These are phyloP conservation scores for Backusella circina DNA, from an alignment of 192 early-diverging fungal genomes.

Conservation along the genomic window DNA sequence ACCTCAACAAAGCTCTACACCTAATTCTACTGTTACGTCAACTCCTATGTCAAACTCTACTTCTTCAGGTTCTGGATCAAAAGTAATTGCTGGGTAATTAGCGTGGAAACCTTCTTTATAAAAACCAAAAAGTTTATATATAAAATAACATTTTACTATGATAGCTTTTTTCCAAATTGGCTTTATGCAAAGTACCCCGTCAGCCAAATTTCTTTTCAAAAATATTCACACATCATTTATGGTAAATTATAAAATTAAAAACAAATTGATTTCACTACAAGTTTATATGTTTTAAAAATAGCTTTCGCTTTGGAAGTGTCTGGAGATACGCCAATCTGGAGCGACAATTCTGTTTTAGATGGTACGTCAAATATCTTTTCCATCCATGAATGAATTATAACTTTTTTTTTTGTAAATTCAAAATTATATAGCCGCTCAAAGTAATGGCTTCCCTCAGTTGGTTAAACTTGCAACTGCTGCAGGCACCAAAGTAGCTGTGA, in stretches of 20 bases:
- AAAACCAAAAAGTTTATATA: background rate
- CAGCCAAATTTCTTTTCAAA: constrained; percentile 35
- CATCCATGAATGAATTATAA: background rate
- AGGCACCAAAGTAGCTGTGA: constrained; percentile 52
- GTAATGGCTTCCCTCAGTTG: constrained; percentile 37
- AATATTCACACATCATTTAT: constrained; percentile 68
- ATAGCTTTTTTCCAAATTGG: constrained; percentile 23
- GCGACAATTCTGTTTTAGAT: constrained; percentile 15
- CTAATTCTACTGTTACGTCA: background rate
- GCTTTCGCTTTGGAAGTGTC: constrained; percentile 54
- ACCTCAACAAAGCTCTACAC: background rate
- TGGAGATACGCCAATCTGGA: constrained; percentile 28
- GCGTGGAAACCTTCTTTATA: background rate
- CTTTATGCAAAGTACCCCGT: constrained; percentile 5
- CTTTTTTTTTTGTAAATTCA: background rate
- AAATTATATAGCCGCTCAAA: constrained; percentile 10
- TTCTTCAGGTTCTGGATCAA: background rate
- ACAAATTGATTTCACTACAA: background rate
- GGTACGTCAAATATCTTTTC: background rate
- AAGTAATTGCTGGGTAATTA: background rate
- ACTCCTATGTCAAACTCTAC: background rate
- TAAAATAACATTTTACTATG: background rate
- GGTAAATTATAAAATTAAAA: background rate
- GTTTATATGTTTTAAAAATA: background rate
- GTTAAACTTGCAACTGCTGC: constrained; percentile 39